These are phyloP conservation scores for Acer yangbiense DNA, from an alignment of 345 rosid genomes.

Conservation along the genomic window DNA sequence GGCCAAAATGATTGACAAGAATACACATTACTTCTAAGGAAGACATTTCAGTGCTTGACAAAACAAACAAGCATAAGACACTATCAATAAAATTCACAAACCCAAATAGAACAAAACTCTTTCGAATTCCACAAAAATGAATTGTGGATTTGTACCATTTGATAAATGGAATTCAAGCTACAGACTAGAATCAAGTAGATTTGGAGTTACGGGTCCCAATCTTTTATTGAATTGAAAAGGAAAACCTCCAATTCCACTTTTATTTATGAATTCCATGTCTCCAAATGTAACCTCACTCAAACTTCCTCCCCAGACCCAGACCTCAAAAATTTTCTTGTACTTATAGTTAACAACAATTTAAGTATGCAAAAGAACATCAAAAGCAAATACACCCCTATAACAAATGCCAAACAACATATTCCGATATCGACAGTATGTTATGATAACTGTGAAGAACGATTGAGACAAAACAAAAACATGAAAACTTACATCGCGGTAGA, in stretches of 20 bases:
- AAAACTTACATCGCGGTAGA: conserved; percentile 71
- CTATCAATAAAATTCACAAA: background rate
- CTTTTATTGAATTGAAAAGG: too few relatives aligned
- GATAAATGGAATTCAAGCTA: background rate
- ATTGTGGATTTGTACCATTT: background rate
- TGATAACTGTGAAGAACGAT: background rate
- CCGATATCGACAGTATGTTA: background rate
- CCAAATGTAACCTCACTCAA: background rate
- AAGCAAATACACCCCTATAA: too few relatives aligned
- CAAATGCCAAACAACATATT: background rate
- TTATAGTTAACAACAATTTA: background rate
- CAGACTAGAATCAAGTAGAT: background rate
- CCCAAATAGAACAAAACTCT: background rate
- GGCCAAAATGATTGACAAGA: background rate
- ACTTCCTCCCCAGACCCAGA: background rate
- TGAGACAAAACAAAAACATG: background rate
- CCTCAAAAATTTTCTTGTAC: background rate
- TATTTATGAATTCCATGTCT: background rate
- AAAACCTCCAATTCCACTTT: background rate
- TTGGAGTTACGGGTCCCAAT: background rate
- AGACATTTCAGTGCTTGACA: background rate
- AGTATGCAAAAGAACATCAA: too few relatives aligned
- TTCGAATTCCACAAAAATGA: background rate
- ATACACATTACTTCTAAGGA: background rate
- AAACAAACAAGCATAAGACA: background rate